phyloP scores from a whole-genome alignment of 1,139 yeast genomes.

The Saccharomyces hybrid region DNA sequence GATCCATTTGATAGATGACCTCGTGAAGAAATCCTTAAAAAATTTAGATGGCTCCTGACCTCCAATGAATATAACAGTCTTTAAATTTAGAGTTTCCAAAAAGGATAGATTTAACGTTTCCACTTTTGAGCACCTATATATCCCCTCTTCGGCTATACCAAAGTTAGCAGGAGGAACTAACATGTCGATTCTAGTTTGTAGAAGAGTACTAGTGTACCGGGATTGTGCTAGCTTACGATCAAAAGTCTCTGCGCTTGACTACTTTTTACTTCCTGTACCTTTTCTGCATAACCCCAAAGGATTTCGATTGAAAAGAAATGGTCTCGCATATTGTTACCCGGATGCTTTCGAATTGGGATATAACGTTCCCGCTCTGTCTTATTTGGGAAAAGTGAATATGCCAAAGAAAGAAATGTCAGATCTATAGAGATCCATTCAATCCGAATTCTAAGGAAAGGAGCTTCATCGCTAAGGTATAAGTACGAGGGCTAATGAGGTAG shows the following conservation, averaged over 20 bases:
- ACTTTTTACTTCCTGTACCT: neutral
- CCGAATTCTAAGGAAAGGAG: neutral
- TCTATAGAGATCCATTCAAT: neutral
- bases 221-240: neutral
- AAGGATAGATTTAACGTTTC: slow-evolving; percentile 25
- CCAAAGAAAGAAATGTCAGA: neutral
- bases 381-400: neutral
- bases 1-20: slow-evolving; percentile 28
- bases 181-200: slow-evolving; percentile 36
- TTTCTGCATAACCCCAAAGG: neutral
- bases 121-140: slow-evolving; percentile 36
- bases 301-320: neutral
- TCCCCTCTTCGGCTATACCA: slow-evolving; percentile 68
- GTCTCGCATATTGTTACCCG: neutral
- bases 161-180: slow-evolving; percentile 73
- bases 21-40: slow-evolving; percentile 30
- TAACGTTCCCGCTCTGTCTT: neutral
- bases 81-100: slow-evolving; percentile 52
- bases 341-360: neutral
- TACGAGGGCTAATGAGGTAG: neutral
- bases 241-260: neutral
- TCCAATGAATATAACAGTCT: slow-evolving; percentile 54
- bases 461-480: neutral
- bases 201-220: neutral
- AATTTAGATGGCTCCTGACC: slow-evolving; percentile 63